phyloP scores from a whole-genome alignment of 176 grass and related monocot genomes.

The Carex littledalei region DNA sequence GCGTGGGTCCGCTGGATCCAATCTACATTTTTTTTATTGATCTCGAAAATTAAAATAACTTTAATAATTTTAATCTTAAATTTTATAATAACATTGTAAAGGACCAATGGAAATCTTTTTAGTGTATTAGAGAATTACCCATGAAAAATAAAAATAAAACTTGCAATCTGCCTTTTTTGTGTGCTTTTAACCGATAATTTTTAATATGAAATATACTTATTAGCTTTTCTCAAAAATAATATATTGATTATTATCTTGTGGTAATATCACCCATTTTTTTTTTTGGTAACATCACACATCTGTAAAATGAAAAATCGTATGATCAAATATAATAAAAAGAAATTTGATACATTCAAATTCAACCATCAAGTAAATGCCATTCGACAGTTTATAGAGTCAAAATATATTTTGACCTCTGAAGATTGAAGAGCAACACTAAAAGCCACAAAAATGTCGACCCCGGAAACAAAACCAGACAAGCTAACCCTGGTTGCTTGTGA shows the following conservation, averaged over 20 bases:
- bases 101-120: neutral
- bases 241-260: neutral
- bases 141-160: neutral
- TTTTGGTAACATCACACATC: neutral
- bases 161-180: neutral
- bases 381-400: neutral
- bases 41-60: neutral
- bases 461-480: neutral
- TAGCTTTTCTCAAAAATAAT: neutral
- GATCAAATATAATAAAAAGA: neutral
- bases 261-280: neutral
- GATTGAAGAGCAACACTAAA: neutral
- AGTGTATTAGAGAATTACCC: neutral
- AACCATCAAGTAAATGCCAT: neutral
- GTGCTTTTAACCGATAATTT: neutral
- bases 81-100: neutral
- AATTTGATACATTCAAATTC: neutral
- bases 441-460: neutral
- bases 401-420: neutral
- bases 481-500: neutral
- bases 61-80: neutral
- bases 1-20: too few species aligned
- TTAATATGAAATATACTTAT: neutral
- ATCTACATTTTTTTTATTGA: too few species aligned
- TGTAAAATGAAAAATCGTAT: neutral